phyloP scores from a whole-genome alignment of 129 eudicot genomes.

The Flaveria brownii region DNA sequence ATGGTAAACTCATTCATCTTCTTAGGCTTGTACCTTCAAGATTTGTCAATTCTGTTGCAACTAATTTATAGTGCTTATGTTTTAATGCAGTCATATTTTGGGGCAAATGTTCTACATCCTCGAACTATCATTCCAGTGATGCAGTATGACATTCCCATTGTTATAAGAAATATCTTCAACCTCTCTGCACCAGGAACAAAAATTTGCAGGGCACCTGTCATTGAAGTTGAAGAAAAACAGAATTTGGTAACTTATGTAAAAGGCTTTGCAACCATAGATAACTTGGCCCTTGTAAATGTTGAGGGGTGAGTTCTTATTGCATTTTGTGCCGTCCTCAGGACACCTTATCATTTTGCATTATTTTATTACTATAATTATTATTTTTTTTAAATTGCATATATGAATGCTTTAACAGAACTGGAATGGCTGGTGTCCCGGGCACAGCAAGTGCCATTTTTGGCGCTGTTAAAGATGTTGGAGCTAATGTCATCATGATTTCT shows the following conservation, averaged over 20 bases:
- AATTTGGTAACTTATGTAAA: conserved; percentile 64
- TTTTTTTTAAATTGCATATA: conserved; percentile 19
- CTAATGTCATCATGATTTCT: conserved; percentile 95
- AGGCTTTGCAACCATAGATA: conserved; percentile 99
- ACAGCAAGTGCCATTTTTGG: conserved; percentile 94
- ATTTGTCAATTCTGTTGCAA: conserved; percentile 22
- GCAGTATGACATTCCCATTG: conserved; percentile 92
- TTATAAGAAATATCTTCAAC: conserved; percentile 93
- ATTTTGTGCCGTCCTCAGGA: conserved; percentile 8
- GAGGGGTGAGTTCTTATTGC: conserved; percentile 74
- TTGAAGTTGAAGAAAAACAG: conserved; percentile 51
- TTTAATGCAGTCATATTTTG: conserved; percentile 90
- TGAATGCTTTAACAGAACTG: conserved; percentile 67
- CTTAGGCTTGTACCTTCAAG: conserved; percentile 22
- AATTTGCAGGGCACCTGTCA: conserved; percentile 58
- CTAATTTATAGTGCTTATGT: conserved; percentile 15
- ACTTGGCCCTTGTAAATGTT: conserved; percentile 93
- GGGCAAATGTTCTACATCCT: conserved; percentile 98
- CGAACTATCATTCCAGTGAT: conserved; percentile 98
- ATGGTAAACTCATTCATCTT: conserved; percentile 57
- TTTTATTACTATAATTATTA: not conserved
- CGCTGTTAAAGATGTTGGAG: conserved; percentile 95
- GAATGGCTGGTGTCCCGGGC: conserved; percentile 99
- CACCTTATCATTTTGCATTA: not conserved
- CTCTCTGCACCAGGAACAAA: conserved; percentile 96